Conservation (phyloP, 352 stramenopile species). For the Elongisporangium senticosum region DNA sequence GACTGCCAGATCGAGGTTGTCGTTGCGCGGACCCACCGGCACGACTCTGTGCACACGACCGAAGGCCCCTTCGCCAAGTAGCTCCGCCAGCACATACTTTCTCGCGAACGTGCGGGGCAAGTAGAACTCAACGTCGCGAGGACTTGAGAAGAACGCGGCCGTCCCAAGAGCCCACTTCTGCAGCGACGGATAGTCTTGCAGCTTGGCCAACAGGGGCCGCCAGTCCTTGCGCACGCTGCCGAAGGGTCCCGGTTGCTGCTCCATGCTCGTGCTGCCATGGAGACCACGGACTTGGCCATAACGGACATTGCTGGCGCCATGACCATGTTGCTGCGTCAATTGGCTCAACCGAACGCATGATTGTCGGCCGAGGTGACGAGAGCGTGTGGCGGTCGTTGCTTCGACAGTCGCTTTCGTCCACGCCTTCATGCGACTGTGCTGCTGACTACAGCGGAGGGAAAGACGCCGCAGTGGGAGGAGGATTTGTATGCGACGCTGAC, state of each 20-base stretch:
- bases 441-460: neutral
- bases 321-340: neutral
- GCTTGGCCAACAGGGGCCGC: constrained; percentile 35
- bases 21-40: constrained; percentile 10
- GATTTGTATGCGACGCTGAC: neutral
- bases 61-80: constrained; percentile 68
- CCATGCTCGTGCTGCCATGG: neutral
- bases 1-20: constrained; percentile 53
- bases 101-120: constrained; percentile 46
- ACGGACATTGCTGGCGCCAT: neutral
- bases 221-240: constrained; percentile 60
- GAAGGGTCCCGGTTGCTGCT: constrained; percentile 9
- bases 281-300: neutral
- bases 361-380: neutral
- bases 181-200: constrained; percentile 33
- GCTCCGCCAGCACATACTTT: constrained; percentile 46
- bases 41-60: constrained; percentile 56
- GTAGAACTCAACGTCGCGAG: constrained; percentile 59
- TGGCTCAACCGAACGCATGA: neutral
- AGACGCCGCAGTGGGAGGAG: neutral
- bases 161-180: constrained; percentile 48
- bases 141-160: constrained; percentile 55
- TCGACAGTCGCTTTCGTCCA: neutral
- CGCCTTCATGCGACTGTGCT: neutral
- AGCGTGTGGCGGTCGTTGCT: neutral